Base-by-base conservation (phyloP, 1,139 yeast species). In the Candida tropicalis region DNA sequence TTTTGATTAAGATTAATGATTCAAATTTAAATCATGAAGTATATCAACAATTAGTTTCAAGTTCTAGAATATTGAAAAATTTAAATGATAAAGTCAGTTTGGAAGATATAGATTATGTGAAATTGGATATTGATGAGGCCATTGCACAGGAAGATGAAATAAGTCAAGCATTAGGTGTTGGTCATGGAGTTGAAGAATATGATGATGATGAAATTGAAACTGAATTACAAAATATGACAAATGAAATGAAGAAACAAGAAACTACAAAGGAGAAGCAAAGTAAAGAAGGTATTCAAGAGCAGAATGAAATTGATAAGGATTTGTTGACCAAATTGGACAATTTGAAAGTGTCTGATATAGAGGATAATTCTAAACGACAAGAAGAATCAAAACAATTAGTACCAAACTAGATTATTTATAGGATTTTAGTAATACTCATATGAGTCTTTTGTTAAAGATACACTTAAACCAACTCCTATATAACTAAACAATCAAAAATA, bases 1-100 rank as follows among this genome's bases (percentile, higher is more conserved):
- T 79, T 0, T 53, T 76, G 27, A 53, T 58, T 34, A 77, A 77
- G 49, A 70, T 81, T 35, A 72, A 79, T 50, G 75, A 77, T 43
- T 74, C 82, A 1, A 62, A 68, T 11, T 62, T 74, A 2, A 79
- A 79, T 49, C 56, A 63, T 4, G 57, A 65, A 13, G 51, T 77
- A 4, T 57, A 68, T 27, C 60, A 62, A n/a, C 68, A 72, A 5
- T 52, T 78, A 39, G 55, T 60, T 12, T 58, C 58, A 3, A 70
- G 79, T 6, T 57, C 73, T 2, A 52, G 53, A 50, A 68, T 52
- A 32, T 70, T 61, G 65, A 63, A 49, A 49, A 62, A 49, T 52
- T 66, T 55, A 66, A 78, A 63, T 47, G 42, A 53, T 6, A 55
- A 59, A 38, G 52, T 70, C 2, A 59, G 62, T 27, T 22, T 68